Conservation (phyloP, 2,329 filamentous ascomycete species). For the Seiridium unicorne region DNA sequence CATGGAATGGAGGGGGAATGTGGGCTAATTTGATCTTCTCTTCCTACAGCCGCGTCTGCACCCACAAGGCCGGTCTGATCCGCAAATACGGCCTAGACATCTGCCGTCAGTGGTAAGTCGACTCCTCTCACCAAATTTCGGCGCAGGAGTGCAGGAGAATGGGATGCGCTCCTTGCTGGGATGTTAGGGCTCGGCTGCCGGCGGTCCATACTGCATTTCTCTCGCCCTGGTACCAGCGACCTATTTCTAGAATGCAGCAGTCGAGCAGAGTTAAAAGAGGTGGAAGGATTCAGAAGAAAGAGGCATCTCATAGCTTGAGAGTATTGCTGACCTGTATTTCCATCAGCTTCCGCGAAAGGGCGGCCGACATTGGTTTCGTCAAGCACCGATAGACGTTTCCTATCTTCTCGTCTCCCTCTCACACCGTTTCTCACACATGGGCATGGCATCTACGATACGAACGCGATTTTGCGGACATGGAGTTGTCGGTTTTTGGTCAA, state of each 20-base stretch:
- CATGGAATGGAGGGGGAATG: constrained; percentile 8
- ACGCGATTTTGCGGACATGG: constrained; percentile 20
- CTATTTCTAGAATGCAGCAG: too few relatives aligned
- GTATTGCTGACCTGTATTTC: too few relatives aligned
- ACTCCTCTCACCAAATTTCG: too few relatives aligned
- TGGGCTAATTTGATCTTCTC: constrained; percentile 11
- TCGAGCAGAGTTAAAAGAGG: too few relatives aligned
- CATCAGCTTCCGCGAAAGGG: constrained; percentile 67
- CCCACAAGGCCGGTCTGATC: constrained; percentile 98
- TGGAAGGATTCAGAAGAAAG: too few relatives aligned
- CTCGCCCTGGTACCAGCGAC: too few relatives aligned
- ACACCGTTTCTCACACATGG: constrained; percentile 17
- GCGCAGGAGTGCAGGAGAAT: too few relatives aligned
- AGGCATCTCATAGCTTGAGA: too few relatives aligned
- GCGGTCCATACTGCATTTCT: too few relatives aligned
- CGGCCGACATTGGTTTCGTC: constrained; percentile 70
- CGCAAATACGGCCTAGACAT: constrained; percentile 98
- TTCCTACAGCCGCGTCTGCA: constrained; percentile 62
- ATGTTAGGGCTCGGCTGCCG: too few relatives aligned
- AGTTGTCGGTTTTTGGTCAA: constrained; percentile 25
- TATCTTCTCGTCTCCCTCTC: not conserved
- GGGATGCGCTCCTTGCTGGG: too few relatives aligned
- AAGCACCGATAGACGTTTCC: constrained; percentile 38
- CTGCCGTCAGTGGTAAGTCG: constrained; percentile 61
- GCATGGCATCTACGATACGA: constrained; percentile 22